phyloP scores from a whole-genome alignment of 208 protist species.

The Trypanosoma boissoni region DNA sequence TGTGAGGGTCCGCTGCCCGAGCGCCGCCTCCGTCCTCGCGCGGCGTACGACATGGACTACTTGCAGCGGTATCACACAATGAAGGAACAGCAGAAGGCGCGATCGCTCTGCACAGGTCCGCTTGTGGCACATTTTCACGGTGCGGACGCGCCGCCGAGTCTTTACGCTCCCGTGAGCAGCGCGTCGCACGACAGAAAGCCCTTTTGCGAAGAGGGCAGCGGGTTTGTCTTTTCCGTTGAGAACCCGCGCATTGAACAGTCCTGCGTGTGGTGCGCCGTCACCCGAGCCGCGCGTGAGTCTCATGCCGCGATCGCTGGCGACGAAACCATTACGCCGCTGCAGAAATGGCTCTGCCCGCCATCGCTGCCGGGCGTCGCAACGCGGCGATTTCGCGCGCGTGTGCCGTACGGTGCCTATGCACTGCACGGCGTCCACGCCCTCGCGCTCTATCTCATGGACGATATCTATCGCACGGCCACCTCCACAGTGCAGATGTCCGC shows the following conservation, averaged over 20 bases:
- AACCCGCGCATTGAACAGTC: slow-evolving; percentile 59
- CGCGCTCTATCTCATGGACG: slow-evolving; percentile 47
- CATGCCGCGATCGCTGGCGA: slow-evolving; percentile 26
- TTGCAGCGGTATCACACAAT: slow-evolving; percentile 75
- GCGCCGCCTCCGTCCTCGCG: slow-evolving; percentile 19
- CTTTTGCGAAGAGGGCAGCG: slow-evolving; percentile 60
- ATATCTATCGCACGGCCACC: slow-evolving; percentile 60
- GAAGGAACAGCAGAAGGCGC: slow-evolving; percentile 42
- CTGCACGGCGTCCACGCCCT: slow-evolving; percentile 54
- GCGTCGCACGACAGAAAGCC: slow-evolving; percentile 11
- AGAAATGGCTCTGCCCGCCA: slow-evolving; percentile 56
- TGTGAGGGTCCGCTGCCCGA: slow-evolving; percentile 64
- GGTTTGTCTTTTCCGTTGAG: slow-evolving; percentile 60
- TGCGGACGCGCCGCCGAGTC: slow-evolving; percentile 2
- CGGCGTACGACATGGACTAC: slow-evolving; percentile 46
- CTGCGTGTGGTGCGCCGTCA: slow-evolving; percentile 77
- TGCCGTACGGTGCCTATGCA: slow-evolving; percentile 58
- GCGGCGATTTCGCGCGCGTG: slow-evolving; percentile 40
- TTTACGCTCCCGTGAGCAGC: not conserved
- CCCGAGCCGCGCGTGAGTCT: slow-evolving; percentile 29
- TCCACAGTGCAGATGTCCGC: slow-evolving; percentile 8
- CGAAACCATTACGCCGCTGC: slow-evolving; percentile 46
- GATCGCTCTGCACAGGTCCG: slow-evolving; percentile 35
- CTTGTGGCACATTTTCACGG: slow-evolving; percentile 51
- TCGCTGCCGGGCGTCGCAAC: slow-evolving; percentile 64